phyloP scores from a whole-genome alignment of 2,329 filamentous ascomycete species.

The Paracoccidioides brasiliensis region DNA sequence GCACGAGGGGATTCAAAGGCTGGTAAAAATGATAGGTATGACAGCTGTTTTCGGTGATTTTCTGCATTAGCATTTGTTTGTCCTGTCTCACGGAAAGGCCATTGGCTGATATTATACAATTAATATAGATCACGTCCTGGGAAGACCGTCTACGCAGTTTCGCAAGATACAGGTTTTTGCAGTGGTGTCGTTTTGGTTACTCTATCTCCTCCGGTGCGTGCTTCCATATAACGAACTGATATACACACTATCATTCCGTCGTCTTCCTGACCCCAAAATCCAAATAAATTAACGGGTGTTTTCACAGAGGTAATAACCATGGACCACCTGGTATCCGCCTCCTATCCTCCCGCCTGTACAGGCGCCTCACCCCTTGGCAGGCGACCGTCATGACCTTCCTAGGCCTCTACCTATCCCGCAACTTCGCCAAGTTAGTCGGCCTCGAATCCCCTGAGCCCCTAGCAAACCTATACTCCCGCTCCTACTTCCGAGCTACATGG shows the following conservation, averaged over 20 bases:
- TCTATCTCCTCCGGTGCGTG: constrained; percentile 62
- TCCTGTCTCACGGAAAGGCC: not conserved
- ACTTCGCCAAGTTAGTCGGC: constrained; percentile 84
- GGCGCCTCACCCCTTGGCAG: constrained; percentile 74
- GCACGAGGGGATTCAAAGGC: too few species aligned
- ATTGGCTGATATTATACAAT: not conserved
- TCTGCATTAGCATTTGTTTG: not conserved
- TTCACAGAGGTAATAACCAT: constrained; percentile 62
- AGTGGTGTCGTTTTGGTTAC: constrained; percentile 81
- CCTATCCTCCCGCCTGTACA: constrained; percentile 58
- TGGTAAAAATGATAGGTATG: constrained; percentile 1
- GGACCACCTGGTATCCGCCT: constrained; percentile 65
- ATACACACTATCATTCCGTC: not conserved
- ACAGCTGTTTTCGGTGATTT: not conserved
- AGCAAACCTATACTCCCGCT: constrained; percentile 80
- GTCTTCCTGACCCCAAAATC: not conserved
- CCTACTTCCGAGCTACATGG: constrained; percentile 96
- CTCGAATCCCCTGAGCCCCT: constrained; percentile 88
- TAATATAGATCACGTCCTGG: constrained; percentile 67
- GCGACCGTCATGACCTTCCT: constrained; percentile 75
- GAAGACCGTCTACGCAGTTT: constrained; percentile 80
- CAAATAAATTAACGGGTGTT: constrained; percentile 7
- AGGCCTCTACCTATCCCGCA: constrained; percentile 80
- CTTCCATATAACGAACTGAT: not conserved
- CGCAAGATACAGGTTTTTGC: constrained; percentile 84